Conservation (phyloP, 108 stramenopile genomes). For the Nitzschia sp. region DNA sequence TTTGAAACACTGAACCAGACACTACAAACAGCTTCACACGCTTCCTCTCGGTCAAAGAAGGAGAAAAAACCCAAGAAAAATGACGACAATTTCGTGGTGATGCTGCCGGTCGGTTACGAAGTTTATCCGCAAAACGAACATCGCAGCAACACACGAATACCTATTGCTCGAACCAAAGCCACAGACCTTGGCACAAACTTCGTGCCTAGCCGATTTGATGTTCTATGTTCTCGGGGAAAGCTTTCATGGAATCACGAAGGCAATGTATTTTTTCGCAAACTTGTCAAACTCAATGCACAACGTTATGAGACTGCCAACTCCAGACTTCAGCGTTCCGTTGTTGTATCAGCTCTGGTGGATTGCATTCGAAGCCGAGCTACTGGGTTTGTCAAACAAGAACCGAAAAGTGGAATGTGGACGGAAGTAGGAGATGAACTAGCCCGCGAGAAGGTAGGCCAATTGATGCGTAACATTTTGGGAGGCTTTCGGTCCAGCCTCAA, state of each 20-base stretch:
- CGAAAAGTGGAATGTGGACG: constrained; percentile 4
- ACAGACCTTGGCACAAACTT: neutral
- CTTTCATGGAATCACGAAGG: neutral
- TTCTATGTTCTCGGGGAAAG: constrained; percentile 4
- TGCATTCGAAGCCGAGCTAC: neutral
- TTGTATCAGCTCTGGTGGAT: neutral
- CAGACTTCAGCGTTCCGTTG: neutral
- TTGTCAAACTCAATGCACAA: neutral
- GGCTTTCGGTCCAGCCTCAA: constrained; percentile 23
- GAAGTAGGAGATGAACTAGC: constrained; percentile 15
- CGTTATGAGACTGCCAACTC: neutral
- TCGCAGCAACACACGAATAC: neutral
- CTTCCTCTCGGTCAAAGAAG: too few species aligned
- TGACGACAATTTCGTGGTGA: too few species aligned
- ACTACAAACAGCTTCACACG: too few species aligned
- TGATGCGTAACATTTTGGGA: constrained; percentile 4
- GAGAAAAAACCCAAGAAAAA: too few species aligned
- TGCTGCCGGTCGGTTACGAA: neutral
- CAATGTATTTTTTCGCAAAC: neutral
- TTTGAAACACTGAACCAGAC: too few species aligned
- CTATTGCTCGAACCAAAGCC: neutral
- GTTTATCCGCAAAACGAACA: too few species aligned
- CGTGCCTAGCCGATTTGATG: neutral
- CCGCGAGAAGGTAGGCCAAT: constrained; percentile 19
- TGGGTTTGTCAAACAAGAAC: constrained; percentile 13